A percentile compares a stretch with the other conserved stretches of the same genome.
Evolutionary conservation across 495 filamentous ascomycete species (phyloP).

Genomic region (Penicillium canariense): DNA sequence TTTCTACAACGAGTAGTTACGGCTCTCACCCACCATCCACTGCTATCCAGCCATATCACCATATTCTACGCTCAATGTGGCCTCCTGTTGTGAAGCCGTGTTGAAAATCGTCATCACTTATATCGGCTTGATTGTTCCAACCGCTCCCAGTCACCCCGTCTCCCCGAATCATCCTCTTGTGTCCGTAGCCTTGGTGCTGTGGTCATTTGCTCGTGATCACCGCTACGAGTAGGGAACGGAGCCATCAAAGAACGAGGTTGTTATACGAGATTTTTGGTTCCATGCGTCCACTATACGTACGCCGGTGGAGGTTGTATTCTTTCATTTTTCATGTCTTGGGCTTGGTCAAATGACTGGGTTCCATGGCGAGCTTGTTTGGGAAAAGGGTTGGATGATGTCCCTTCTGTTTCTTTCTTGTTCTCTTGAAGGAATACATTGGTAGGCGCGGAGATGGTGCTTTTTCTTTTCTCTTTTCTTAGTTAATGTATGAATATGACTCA

Average conservation of each 20-base stretch:
- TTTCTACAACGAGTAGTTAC: neutral
- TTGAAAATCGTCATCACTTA: neutral
- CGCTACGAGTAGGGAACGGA: no score
- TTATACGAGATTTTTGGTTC: neutral
- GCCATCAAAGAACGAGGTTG: neutral
- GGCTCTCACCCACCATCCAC: neutral
- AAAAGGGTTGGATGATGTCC: neutral
- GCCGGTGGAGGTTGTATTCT: neutral
- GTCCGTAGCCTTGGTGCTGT: neutral
- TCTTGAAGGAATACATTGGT: conserved; percentile 10
- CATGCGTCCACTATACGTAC: neutral
- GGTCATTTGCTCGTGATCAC: neutral
- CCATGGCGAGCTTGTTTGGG: neutral
- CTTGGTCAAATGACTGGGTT: neutral
- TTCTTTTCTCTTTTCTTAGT: conserved; percentile 9
- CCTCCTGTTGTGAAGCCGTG: conserved; percentile 1
- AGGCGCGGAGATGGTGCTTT: conserved; percentile 12
- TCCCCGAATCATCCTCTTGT: neutral
- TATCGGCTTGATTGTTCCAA: neutral
- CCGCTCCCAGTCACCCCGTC: neutral
- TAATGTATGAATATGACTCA: conserved; percentile 28
- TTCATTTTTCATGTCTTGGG: conserved; percentile 1
- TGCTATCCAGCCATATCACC: no score
- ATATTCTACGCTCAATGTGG: neutral
- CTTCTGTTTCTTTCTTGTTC: conserved; percentile 11